A percentile compares a stretch with the other conserved stretches of the same genome.
Evolutionary conservation across 179 eudicot genomes (phyloP).

Genomic region (Beta macrorhiza): DNA sequence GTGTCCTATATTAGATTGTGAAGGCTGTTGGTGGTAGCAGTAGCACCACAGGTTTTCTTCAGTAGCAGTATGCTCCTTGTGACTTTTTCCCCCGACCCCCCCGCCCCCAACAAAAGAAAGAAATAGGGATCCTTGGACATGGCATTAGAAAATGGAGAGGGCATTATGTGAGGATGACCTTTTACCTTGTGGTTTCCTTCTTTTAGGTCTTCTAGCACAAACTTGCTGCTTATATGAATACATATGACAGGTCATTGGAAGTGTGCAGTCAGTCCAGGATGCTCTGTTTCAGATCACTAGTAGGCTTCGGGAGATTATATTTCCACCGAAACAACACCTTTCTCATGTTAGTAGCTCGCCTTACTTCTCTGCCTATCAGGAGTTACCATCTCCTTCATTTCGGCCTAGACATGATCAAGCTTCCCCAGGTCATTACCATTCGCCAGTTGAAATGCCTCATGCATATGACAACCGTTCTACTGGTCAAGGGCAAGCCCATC

Average conservation of each 20-base stretch:
- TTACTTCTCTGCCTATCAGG: slow-evolving; percentile 36
- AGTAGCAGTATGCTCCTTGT: not conserved
- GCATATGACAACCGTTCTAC: slow-evolving; percentile 32
- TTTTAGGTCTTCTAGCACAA: not conserved
- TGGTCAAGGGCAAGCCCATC: slow-evolving; percentile 35
- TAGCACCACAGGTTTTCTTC: not conserved
- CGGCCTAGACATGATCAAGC: slow-evolving; percentile 54
- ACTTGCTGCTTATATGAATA: not conserved
- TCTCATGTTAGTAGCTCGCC: slow-evolving; percentile 35
- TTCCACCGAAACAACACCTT: slow-evolving; percentile 37
- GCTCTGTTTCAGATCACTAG: slow-evolving; percentile 60
- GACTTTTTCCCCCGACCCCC: not conserved
- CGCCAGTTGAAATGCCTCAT: slow-evolving; percentile 39
- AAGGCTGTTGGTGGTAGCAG: not conserved
- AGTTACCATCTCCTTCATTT: slow-evolving; percentile 49
- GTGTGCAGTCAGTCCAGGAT: slow-evolving; percentile 57
- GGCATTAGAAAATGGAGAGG: not conserved
- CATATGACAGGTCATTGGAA: slow-evolving; percentile 49
- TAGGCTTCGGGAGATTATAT: slow-evolving; percentile 51
- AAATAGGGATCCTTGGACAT: not conserved
- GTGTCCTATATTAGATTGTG: slow-evolving; percentile 3
- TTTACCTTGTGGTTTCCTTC: not conserved
- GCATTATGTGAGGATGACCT: not conserved
- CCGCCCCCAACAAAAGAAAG: not conserved
- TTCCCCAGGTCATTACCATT: slow-evolving; percentile 51